Evolutionary conservation across 1,284 basidiomycete species (phyloP), one percentile per base, ranked within the genome.

Genomic region (Boletus albobrunnescens): DNA sequence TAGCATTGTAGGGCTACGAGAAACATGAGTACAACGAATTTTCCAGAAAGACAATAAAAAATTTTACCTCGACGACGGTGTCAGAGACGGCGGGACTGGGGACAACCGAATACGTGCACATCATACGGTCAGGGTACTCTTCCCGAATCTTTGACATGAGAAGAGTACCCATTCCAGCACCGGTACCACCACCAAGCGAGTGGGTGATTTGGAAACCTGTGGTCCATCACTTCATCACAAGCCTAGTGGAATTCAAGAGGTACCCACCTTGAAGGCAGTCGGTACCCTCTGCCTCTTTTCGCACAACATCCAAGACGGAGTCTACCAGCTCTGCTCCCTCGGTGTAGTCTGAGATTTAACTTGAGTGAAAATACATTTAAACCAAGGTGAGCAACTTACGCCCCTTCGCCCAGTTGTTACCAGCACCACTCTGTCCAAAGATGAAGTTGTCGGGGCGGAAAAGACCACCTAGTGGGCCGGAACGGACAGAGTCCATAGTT

Each of bases 241-340:
- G 73, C 68, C 65, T 97, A n/a, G 8, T 13, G 7, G 5, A 3
- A 2, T 39, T 53, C 39, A 48, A 47, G 13, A 11, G 3, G 19
- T 13, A 59, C 74, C 27, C 48, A 85, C 83, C 94, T 75, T 98
- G 95, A 41, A 97, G 83, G 64, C 85, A 87, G 68, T 97, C 94
- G 51, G 91, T 91, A 43, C 82, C 83, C 73, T 98, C 95, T 47
- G 89, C 86, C 75, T 94, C 90, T 72, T 84, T 85, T 56, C 91
- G 83, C 47, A 94, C 81, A 53, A 92, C 88, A 67, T 93, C 91
- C 63, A 97, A 78, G 44, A 97, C 91, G 49, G 84, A 79, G 73
- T 97, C 94, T 51, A 97, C 90, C 63, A 98, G 82, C 77, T 98
- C 95, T 63, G 94, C 94, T 58, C 90, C 91, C 71, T 93, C 91